Percentiles rank a stretch among this genome's conserved stretches.
These are phyloP conservation scores for Nannizzia gypsea DNA, from an alignment of 2,329 filamentous ascomycete genomes.

Conservation along the genomic window DNA sequence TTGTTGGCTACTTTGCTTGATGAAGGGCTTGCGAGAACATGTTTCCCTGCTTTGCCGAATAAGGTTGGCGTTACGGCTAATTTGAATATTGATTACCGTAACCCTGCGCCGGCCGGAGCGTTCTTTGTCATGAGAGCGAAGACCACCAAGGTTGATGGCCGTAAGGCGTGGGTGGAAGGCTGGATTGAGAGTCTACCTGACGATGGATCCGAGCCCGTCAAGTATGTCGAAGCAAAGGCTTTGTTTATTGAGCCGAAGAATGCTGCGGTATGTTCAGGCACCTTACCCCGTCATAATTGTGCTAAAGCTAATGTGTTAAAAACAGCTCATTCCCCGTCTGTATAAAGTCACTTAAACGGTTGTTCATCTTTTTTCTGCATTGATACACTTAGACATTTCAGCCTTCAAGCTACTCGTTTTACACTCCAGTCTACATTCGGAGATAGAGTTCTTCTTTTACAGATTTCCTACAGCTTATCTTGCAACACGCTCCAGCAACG, in stretches of 20 bases:
- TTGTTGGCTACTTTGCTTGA: slow-evolving; percentile 56
- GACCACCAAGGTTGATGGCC: slow-evolving; percentile 28
- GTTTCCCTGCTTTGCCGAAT: slow-evolving; percentile 38
- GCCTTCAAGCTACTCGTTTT: not conserved
- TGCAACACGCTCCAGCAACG: not conserved
- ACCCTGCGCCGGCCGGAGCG: slow-evolving; percentile 46
- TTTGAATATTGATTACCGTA: slow-evolving; percentile 51
- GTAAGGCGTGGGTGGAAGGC: slow-evolving; percentile 30
- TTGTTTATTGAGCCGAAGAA: slow-evolving; percentile 51
- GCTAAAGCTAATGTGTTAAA: not conserved
- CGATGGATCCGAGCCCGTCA: slow-evolving; percentile 57
- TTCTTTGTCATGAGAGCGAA: slow-evolving; percentile 49
- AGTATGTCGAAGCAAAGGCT: slow-evolving; percentile 48
- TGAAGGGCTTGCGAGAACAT: slow-evolving; percentile 55
- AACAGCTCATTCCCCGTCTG: slow-evolving; percentile 15
- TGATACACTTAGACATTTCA: not conserved
- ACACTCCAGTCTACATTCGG: no score
- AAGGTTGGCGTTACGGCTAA: slow-evolving; percentile 46
- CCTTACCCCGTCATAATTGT: not conserved
- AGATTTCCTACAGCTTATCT: not conserved
- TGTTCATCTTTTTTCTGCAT: not conserved
- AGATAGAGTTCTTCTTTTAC: no score
- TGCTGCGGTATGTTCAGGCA: slow-evolving; percentile 53
- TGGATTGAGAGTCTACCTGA: slow-evolving; percentile 43
- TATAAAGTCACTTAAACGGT: slow-evolving; percentile 6